Evolutionary conservation across 1,139 yeast genomes (phyloP).

Genomic region (Lodderomyces beijingensis): DNA sequence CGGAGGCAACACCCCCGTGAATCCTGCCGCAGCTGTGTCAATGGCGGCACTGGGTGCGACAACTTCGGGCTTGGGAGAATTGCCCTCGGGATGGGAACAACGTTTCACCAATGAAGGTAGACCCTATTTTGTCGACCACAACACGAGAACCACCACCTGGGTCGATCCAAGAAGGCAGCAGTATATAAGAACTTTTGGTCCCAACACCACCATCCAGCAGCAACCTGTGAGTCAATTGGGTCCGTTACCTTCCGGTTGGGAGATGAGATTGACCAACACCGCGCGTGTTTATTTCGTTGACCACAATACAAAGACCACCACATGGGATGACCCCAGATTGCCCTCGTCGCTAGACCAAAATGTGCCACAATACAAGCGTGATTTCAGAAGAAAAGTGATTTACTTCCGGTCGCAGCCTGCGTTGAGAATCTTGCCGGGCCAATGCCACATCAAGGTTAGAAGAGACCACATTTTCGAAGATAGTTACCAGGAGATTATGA

Average conservation of each 20-base stretch:
- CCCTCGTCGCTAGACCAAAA: slow-evolving; percentile 97
- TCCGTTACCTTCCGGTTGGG: slow-evolving; percentile 99
- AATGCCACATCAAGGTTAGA: slow-evolving; percentile 96
- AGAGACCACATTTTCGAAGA: slow-evolving; percentile 96
- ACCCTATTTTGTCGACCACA: slow-evolving; percentile 96
- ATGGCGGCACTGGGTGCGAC: slow-evolving; percentile 90
- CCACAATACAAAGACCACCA: slow-evolving; percentile 96
- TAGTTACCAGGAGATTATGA: slow-evolving; percentile 96
- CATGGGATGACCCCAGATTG: slow-evolving; percentile 99
- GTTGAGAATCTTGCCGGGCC: slow-evolving; percentile 93
- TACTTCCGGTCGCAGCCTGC: slow-evolving; percentile 99
- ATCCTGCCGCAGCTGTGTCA: slow-evolving; percentile 70
- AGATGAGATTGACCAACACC: slow-evolving; percentile 97
- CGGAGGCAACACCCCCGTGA: slow-evolving; percentile 46
- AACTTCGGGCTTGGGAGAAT: slow-evolving; percentile 92
- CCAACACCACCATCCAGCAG: slow-evolving; percentile 86
- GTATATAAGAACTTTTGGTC: slow-evolving; percentile 92
- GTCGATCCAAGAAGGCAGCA: slow-evolving; percentile 99
- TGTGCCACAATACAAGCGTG: slow-evolving; percentile 99
- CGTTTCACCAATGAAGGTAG: slow-evolving; percentile 97
- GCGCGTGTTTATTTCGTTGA: slow-evolving; percentile 98
- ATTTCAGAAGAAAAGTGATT: slow-evolving; percentile 93
- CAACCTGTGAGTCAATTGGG: slow-evolving; percentile 99
- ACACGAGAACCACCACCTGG: slow-evolving; percentile 98
- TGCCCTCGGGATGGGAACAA: slow-evolving; percentile 99